These are phyloP conservation scores for Fusarium setosum DNA, from an alignment of 2,329 filamentous ascomycete species.

Conservation along the genomic window DNA sequence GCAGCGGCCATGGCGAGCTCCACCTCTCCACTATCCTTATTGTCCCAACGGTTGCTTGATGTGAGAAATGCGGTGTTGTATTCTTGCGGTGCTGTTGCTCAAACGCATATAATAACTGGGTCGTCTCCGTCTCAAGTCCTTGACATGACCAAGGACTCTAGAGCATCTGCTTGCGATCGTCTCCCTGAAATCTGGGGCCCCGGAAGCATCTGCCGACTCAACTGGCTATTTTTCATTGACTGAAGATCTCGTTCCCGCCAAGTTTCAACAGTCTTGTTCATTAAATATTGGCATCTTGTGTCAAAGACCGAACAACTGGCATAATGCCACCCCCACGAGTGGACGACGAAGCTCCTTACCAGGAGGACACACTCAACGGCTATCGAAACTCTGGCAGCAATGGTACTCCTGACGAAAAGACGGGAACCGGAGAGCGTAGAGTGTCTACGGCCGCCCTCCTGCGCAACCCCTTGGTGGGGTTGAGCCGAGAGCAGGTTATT, in stretches of 20 bases:
- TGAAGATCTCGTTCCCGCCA: neutral
- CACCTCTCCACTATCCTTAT: constrained; percentile 20
- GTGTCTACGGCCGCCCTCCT: constrained; percentile 43
- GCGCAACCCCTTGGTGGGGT: constrained; percentile 45
- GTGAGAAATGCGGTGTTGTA: neutral
- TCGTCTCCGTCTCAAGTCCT: neutral
- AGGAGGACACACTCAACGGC: constrained; percentile 14
- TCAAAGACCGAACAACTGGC: neutral
- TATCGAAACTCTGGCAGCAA: constrained; percentile 36
- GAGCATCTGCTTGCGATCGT: neutral
- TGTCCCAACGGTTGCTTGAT: neutral
- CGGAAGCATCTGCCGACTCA: constrained; percentile 17
- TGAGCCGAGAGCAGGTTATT: constrained; percentile 45
- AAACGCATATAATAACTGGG: constrained; percentile 28
- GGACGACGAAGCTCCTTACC: constrained; percentile 38
- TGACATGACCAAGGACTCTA: neutral
- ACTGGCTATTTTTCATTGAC: no score
- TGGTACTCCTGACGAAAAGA: constrained; percentile 33
- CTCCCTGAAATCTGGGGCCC: constrained; percentile 14
- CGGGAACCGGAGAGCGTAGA: constrained; percentile 5
- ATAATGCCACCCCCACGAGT: constrained; percentile 41
- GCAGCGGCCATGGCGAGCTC: constrained; percentile 19
- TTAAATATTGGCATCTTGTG: neutral
- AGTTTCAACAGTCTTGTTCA: neutral
- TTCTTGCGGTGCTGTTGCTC: neutral